A percentile compares a stretch with the other conserved stretches of the same genome.
Conservation (phyloP, 257 asterid genomes). For the Solanum pimpinellifolium region DNA sequence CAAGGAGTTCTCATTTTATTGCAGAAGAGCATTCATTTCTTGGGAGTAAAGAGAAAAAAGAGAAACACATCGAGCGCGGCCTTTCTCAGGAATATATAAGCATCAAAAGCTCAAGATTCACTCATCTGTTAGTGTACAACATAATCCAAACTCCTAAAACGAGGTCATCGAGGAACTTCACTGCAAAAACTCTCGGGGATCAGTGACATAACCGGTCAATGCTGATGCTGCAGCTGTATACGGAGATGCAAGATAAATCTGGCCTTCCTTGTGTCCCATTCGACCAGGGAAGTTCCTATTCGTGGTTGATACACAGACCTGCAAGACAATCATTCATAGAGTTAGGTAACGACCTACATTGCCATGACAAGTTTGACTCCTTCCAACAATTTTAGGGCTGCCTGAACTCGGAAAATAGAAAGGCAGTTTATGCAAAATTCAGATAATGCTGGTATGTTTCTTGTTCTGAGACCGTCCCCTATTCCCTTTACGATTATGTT, state of each 20-base stretch:
- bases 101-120: background rate
- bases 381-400: background rate
- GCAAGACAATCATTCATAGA: background rate
- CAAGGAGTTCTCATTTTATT: background rate
- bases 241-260: conserved; percentile 95
- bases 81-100: background rate
- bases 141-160: background rate
- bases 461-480: background rate
- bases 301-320: conserved; percentile 90
- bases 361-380: background rate
- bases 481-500: background rate
- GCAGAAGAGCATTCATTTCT: background rate
- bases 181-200: conserved; percentile 84
- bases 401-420: background rate
- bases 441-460: background rate
- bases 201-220: conserved; percentile 85
- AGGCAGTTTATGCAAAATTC: background rate
- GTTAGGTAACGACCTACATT: background rate
- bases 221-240: conserved; percentile 99
- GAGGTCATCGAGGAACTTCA: conserved; percentile 10
- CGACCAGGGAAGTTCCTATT: conserved; percentile 93
- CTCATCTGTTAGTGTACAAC: background rate
- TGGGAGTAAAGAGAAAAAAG: background rate
- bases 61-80: background rate
- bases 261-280: conserved; percentile 97